Base-by-base conservation (phyloP, 257 asterid species). In the Solanum infundibuliforme region DNA sequence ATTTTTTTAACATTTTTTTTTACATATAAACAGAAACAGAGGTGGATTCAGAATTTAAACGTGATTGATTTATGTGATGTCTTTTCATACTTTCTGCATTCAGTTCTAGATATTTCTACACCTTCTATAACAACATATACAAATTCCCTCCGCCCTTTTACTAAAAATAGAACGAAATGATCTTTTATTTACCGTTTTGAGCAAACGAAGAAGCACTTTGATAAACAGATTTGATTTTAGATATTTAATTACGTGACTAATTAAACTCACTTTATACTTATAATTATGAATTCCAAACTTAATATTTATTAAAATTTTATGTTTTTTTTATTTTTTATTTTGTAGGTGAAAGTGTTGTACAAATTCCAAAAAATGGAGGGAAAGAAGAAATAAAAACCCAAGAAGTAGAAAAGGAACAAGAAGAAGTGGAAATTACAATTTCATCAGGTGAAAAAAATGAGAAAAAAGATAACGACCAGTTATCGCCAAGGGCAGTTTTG, bases 401-500 rank as follows among this genome's bases (percentile, higher is more conserved):
- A 65, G 87, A 48, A 38, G 52, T 7, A 48, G 85, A 71, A 87
- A 85, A 27, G 35, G 69, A 83, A 29, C 69, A 76, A 86, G 43
- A 73, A 58, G 86, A 48, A 48, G 43, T 65, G 21, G 87, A 55
- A 75, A 71, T 71, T 21, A 12, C 74, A 72, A 68, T 69, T 36
- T 31, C 65, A 32, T 31, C 65, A 14, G 31, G 23, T 39, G 85
- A 62, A 1, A 39, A 87, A 74, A 60, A 87, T 81, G 55, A n/a
- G n/a, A 46, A 39, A 20, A 89, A 90, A 79, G 87, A 21, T 0
- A 73, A 73, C 18, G 91, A 89, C 4, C 92, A 92, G 48, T 86
- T 92, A 13, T 96, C 98, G 2, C 98, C 99, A 10, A 89, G 97
- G 90, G 96, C 98, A 7, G 98, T 95, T n/a, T 23, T 95, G 89